Evolutionary conservation across 768 basidiomycete species (phyloP), one percentile per base, ranked within the genome.

Genomic region (Leccinum disarticulatum): DNA sequence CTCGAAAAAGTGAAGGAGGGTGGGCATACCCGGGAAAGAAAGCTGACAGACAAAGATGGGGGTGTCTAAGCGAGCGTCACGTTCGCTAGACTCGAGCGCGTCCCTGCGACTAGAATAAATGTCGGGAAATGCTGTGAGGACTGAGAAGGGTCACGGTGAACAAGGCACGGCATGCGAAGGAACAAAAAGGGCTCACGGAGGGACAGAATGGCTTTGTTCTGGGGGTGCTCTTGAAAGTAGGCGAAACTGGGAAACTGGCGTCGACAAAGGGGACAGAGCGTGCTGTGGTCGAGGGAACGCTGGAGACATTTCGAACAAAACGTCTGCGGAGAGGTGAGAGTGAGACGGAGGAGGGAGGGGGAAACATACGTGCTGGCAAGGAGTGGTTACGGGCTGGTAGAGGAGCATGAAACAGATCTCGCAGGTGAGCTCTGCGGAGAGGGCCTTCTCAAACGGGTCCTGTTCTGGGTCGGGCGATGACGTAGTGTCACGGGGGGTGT

Each of bases 21-120:
- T 95, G 43, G 93, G 94, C 77, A 94, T 86, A 57, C 88, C 90
- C 2, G 96, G 96, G 76, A 97, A 98, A 50, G 88, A 86, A 53
- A 97, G 85, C 47, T 90, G 90, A 70, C 88, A 91, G 63, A 95
- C 85, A 66, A 98, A 95, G 61, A 98, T 89, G 57, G 96, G 94
- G 17, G 92, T 95, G 69, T 93, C 86, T 58, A 96, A 83, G 50
- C 88, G 81, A 14, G 85, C 81, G 66, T 92, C 85, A 57, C 85
- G 87, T 73, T 91, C 90, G 65, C 93, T 93, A 55, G 84, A 81
- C 59, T 87, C 82, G 57, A 92, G 81, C n/a, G 81, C 74, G 7
- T 80, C 77, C 14, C 79, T 81, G 30, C 95, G 83, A 52, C 83
- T 85, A n/a, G 81, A 74, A 71, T 91, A 91, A 25, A 77, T 69